Conservation (phyloP, 306 rosid genomes). For the Cicer arietinum region DNA sequence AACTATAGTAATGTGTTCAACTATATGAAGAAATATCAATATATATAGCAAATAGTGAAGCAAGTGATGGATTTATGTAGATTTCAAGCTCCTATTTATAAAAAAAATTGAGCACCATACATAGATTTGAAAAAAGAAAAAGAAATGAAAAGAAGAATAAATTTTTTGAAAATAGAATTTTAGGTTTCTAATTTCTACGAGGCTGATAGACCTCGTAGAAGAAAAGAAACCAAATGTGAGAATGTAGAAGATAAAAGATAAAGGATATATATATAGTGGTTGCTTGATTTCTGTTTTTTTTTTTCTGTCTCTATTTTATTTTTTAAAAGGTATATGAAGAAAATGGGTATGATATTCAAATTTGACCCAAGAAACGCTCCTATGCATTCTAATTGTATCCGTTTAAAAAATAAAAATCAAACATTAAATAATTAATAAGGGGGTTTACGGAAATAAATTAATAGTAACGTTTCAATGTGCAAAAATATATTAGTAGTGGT, state of each 20-base stretch:
- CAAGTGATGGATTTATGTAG: neutral
- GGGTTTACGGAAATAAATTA: conserved; percentile 8
- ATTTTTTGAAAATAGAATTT: conserved; percentile 1
- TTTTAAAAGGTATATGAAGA: conserved; percentile 16
- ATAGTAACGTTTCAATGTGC: conserved; percentile 4
- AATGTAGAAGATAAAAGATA: conserved; percentile 38
- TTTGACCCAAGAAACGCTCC: conserved; percentile 45
- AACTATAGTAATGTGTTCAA: neutral
- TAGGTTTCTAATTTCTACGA: conserved; percentile 55
- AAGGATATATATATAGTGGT: conserved; percentile 46
- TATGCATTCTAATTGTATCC: conserved; percentile 17
- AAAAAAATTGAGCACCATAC: neutral
- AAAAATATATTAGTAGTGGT: conserved; percentile 30
- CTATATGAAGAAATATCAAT: neutral
- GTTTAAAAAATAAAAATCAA: conserved; percentile 8
- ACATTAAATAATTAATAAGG: neutral
- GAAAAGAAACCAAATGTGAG: conserved; percentile 51
- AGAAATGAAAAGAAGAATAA: too few relatives aligned
- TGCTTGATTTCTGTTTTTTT: neutral
- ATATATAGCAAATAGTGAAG: neutral
- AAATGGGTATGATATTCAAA: conserved; percentile 34
- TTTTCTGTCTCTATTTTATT: neutral
- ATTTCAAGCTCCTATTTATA: too few relatives aligned
- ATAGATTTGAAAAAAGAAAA: neutral
- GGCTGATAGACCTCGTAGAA: conserved; percentile 53